Percentiles rank a stretch among this genome's conserved stretches.
Evolutionary conservation across 1,284 basidiomycete species (phyloP).

Genomic region (Ustilago curta): DNA sequence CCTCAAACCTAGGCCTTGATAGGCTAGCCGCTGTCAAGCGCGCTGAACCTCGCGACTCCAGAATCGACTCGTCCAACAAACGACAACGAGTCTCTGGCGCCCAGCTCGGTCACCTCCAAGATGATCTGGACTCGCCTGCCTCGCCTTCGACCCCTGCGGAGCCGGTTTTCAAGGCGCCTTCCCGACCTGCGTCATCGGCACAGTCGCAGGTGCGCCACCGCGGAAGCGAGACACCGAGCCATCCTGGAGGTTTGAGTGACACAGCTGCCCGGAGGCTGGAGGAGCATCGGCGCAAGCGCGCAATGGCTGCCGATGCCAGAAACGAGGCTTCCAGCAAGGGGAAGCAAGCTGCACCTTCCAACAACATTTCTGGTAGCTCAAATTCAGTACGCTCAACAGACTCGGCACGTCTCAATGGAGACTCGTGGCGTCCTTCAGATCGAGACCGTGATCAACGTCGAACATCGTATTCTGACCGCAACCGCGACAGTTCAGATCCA

Average conservation of each 20-base stretch:
- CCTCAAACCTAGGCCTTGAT: constrained; percentile 80
- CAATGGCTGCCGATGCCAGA: constrained; percentile 22
- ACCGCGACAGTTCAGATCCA: constrained; percentile 5
- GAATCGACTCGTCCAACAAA: constrained; percentile 59
- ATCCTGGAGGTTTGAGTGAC: constrained; percentile 52
- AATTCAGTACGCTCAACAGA: background rate
- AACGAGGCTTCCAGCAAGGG: constrained; percentile 14
- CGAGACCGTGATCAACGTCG: constrained; percentile 12
- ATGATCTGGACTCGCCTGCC: constrained; percentile 20
- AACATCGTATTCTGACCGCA: background rate
- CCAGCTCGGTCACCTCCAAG: constrained; percentile 24
- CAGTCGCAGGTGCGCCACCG: constrained; percentile 27
- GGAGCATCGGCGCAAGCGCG: constrained; percentile 45
- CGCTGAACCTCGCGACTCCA: constrained; percentile 70
- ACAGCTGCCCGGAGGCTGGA: constrained; percentile 46
- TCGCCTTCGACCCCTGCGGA: background rate
- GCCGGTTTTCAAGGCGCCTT: constrained; percentile 43
- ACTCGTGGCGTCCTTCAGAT: constrained; percentile 32
- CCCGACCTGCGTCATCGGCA: constrained; percentile 34
- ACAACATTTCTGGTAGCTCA: background rate
- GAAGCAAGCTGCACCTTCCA: constrained; percentile 12
- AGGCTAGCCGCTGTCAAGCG: constrained; percentile 85
- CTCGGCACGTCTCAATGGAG: constrained; percentile 5
- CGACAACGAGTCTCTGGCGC: constrained; percentile 32
- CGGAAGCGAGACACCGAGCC: constrained; percentile 55